Conservation (phyloP, 805 yeast species). For the Torulaspora indica region DNA sequence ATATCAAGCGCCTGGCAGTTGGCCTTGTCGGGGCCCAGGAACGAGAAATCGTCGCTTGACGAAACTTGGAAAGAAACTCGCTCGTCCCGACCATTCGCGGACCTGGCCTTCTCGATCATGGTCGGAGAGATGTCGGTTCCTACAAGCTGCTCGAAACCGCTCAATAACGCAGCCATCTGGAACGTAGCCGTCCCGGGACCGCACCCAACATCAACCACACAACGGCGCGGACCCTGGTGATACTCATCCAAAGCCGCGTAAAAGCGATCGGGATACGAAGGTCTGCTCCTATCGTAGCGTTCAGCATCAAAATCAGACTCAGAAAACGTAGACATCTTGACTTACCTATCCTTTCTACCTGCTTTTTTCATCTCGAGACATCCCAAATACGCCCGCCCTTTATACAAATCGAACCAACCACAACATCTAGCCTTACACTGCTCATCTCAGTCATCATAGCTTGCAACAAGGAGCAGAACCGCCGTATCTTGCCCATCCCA, state of each 20-base stretch:
- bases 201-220: slow-evolving; percentile 70
- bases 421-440: no score
- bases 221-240: slow-evolving; percentile 38
- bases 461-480: no score
- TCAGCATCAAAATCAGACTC: slow-evolving; percentile 47
- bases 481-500: no score
- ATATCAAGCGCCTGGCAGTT: slow-evolving; percentile 43
- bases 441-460: no score
- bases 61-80: slow-evolving; percentile 28
- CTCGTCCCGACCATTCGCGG: slow-evolving; percentile 1
- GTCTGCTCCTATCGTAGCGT: slow-evolving; percentile 56
- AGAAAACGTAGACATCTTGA: slow-evolving; percentile 59
- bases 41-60: slow-evolving; percentile 27
- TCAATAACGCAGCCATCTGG: slow-evolving; percentile 31
- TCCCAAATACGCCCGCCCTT: neutral
- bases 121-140: slow-evolving; percentile 59
- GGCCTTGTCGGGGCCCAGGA: slow-evolving; percentile 15
- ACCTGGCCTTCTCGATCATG: slow-evolving; percentile 51
- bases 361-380: neutral
- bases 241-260: slow-evolving; percentile 42
- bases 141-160: slow-evolving; percentile 43
- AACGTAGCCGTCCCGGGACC: slow-evolving; percentile 75
- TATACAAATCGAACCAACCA: neutral
- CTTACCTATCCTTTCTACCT: neutral
- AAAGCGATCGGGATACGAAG: slow-evolving; percentile 55